Evolutionary conservation across 306 rosid genomes (phyloP).

Genomic region (Cucumis sativus): Cucumber_9930_V3 NC_026658.2:2587501-2588000

Average conservation of each 20-base stretch:
- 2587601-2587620: constrained; percentile 43
- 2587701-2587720: constrained; percentile 46
- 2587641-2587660: constrained; percentile 42
- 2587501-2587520: constrained; percentile 33
- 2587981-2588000: constrained; percentile 39
- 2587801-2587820: constrained; percentile 51
- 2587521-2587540: constrained; percentile 40
- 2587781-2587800: constrained; percentile 97
- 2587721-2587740: constrained; percentile 37
- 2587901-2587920: constrained; percentile 39
- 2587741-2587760: constrained; percentile 39
- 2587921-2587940: constrained; percentile 37
- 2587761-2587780: constrained; percentile 36
- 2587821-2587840: constrained; percentile 62
- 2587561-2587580: constrained; percentile 60
- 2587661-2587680: constrained; percentile 53
- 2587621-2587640: constrained; percentile 34
- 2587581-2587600: constrained; percentile 56
- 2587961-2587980: constrained; percentile 36
- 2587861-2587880: constrained; percentile 45
- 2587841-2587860: constrained; percentile 51
- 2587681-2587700: constrained; percentile 54
- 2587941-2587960: constrained; percentile 36
- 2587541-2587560: constrained; percentile 49
- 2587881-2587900: constrained; percentile 35